Evolutionary conservation across 2,329 filamentous ascomycete genomes (phyloP).

Genomic region (Elsinoe necatrix): DNA sequence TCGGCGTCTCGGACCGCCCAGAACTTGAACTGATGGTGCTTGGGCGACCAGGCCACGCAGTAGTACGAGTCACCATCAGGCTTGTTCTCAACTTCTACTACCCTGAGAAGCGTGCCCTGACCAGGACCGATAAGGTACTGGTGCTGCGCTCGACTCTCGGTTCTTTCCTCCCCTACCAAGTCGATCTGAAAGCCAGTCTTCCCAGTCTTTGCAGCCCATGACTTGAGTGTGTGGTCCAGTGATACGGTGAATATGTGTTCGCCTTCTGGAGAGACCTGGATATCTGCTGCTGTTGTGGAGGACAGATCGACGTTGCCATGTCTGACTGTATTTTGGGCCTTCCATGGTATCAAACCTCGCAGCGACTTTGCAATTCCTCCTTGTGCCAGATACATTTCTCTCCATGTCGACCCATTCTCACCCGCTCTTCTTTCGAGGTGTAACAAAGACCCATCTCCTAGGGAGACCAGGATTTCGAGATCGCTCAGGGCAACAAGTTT

Average conservation of each 20-base stretch:
- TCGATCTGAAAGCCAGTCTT: constrained; percentile 70
- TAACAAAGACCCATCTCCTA: constrained; percentile 70
- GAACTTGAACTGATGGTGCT: constrained; percentile 89
- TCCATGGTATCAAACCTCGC: constrained; percentile 58
- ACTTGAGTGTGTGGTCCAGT: constrained; percentile 77
- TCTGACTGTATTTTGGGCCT: constrained; percentile 54
- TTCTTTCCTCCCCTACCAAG: constrained; percentile 53
- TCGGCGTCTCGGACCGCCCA: constrained; percentile 66
- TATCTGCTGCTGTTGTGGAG: constrained; percentile 57
- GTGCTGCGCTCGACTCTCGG: constrained; percentile 52
- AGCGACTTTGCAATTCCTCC: constrained; percentile 61
- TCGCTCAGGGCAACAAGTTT: constrained; percentile 66
- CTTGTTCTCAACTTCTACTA: constrained; percentile 57
- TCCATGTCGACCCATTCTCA: constrained; percentile 50
- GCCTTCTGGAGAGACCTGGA: constrained; percentile 38
- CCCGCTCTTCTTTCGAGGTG: constrained; percentile 55
- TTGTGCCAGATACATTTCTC: constrained; percentile 61
- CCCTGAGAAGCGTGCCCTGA: constrained; percentile 65
- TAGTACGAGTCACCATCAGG: constrained; percentile 47
- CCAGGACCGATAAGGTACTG: constrained; percentile 72
- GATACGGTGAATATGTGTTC: constrained; percentile 68
- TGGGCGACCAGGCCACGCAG: constrained; percentile 78
- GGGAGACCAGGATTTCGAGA: constrained; percentile 67
- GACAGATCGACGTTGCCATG: constrained; percentile 60
- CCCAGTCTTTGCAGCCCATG: constrained; percentile 82